phyloP scores from a whole-genome alignment of 108 stramenopile genomes.

The Stephanodiscus minutulus region DNA sequence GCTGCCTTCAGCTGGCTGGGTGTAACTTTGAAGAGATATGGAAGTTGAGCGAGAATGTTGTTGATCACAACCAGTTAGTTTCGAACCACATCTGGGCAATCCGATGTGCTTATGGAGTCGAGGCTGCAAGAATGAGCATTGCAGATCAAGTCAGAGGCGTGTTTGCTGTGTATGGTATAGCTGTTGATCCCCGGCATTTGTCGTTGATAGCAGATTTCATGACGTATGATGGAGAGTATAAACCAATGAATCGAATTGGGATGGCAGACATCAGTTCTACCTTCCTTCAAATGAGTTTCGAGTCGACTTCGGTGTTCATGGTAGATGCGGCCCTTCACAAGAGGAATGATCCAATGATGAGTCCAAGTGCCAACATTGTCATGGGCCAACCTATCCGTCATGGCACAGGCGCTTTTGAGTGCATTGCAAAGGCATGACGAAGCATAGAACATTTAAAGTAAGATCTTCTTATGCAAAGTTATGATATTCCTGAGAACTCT shows the following conservation, averaged over 20 bases:
- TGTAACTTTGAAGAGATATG: slow-evolving; percentile 94
- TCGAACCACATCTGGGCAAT: slow-evolving; percentile 97
- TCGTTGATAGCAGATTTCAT: slow-evolving; percentile 98
- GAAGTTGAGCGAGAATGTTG: slow-evolving; percentile 70
- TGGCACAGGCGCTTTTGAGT: slow-evolving; percentile 94
- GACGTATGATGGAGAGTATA: slow-evolving; percentile 97
- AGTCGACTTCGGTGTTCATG: slow-evolving; percentile 97
- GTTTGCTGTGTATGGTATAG: slow-evolving; percentile 98
- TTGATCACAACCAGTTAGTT: slow-evolving; percentile 82
- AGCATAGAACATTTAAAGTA: background rate
- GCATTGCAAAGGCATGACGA: slow-evolving; percentile 44
- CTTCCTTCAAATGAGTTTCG: slow-evolving; percentile 98
- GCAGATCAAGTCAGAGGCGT: slow-evolving; percentile 96
- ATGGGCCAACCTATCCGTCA: slow-evolving; percentile 89
- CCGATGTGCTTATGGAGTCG: slow-evolving; percentile 94
- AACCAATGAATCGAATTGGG: slow-evolving; percentile 95
- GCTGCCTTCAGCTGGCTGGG: slow-evolving; percentile 94
- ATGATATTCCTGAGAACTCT: too few relatives aligned
- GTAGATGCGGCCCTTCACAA: slow-evolving; percentile 86
- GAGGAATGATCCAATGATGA: slow-evolving; percentile 72
- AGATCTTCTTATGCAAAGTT: too few relatives aligned
- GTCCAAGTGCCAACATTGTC: slow-evolving; percentile 94
- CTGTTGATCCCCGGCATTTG: slow-evolving; percentile 96
- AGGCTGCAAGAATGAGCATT: slow-evolving; percentile 94
- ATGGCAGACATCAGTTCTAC: slow-evolving; percentile 91